These are phyloP conservation scores for Dentipellis sp. DNA, from an alignment of 768 basidiomycete species.

Conservation along the genomic window DNA sequence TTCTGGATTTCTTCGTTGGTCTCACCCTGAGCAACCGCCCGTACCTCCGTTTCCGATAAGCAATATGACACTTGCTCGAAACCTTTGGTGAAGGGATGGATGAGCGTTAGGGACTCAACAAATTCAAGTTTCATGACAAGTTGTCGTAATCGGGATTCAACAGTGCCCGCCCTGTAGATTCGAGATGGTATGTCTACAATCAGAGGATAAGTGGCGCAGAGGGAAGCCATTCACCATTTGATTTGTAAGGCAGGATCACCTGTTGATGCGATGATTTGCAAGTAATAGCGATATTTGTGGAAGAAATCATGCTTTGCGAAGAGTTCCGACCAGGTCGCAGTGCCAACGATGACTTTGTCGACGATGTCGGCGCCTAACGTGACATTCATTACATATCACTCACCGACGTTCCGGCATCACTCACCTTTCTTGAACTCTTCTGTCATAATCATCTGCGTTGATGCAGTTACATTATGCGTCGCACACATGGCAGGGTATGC, in stretches of 20 bases:
- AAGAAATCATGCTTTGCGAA: constrained; percentile 96
- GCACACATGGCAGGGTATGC: constrained; percentile 99
- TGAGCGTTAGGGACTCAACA: constrained; percentile 83
- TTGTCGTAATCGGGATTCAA: constrained; percentile 92
- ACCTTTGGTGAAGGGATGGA: constrained; percentile 93
- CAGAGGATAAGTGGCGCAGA: not conserved
- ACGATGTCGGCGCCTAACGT: constrained; percentile 83
- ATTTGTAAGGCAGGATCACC: constrained; percentile 76
- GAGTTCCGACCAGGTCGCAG: constrained; percentile 84
- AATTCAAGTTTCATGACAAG: constrained; percentile 97
- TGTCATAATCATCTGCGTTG: constrained; percentile 93
- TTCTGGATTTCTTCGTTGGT: constrained; percentile 62
- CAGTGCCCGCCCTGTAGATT: constrained; percentile 75
- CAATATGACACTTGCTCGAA: constrained; percentile 86
- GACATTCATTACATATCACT: constrained; percentile 7
- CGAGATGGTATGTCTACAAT: not conserved
- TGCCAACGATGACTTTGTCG: constrained; percentile 81
- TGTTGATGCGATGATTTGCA: constrained; percentile 92
- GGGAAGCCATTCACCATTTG: constrained; percentile 63
- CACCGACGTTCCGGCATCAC: not conserved
- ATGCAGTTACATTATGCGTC: constrained; percentile 94
- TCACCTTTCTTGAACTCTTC: constrained; percentile 90
- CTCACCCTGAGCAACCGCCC: constrained; percentile 82
- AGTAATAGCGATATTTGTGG: constrained; percentile 91
- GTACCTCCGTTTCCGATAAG: constrained; percentile 78